A percentile compares a stretch with the other conserved stretches of the same genome.
phyloP scores from a whole-genome alignment of 805 yeast species.

The Candida piceae region DNA sequence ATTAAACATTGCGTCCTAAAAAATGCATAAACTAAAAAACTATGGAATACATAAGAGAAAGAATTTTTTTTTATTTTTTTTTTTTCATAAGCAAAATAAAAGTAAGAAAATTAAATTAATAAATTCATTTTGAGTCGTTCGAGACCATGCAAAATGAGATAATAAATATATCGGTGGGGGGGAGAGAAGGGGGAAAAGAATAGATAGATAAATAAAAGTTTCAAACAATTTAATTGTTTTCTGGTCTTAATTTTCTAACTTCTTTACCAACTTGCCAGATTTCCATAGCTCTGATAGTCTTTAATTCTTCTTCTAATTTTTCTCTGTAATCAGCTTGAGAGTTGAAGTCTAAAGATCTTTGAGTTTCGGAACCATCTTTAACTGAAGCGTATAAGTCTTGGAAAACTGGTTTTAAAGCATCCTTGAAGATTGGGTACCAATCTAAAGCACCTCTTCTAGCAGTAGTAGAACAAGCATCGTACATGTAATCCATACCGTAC shows the following conservation, averaged over 20 bases:
- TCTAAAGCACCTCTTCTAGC: conserved; percentile 99
- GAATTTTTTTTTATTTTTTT: conserved; percentile 1
- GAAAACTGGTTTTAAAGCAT: conserved; percentile 97
- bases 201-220: background rate
- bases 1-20: conserved; percentile 36
- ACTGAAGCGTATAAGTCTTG: conserved; percentile 92
- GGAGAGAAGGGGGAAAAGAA: background rate
- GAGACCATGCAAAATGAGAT: conserved; percentile 6
- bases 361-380: conserved; percentile 94
- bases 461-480: conserved; percentile 99
- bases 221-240: conserved; percentile 65
- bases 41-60: conserved; percentile 11
- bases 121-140: conserved; percentile 12
- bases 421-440: conserved; percentile 99
- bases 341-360: conserved; percentile 98
- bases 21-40: conserved; percentile 12
- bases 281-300: conserved; percentile 93
- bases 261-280: conserved; percentile 99
- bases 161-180: background rate
- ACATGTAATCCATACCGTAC: conserved; percentile 99
- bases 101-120: too few species aligned
- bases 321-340: conserved; percentile 97
- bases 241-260: conserved; percentile 99
- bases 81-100: too few species aligned
- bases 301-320: conserved; percentile 88